These are phyloP conservation scores for Kodamaea leandrae DNA, from an alignment of 805 yeast species.

Conservation along the genomic window DNA sequence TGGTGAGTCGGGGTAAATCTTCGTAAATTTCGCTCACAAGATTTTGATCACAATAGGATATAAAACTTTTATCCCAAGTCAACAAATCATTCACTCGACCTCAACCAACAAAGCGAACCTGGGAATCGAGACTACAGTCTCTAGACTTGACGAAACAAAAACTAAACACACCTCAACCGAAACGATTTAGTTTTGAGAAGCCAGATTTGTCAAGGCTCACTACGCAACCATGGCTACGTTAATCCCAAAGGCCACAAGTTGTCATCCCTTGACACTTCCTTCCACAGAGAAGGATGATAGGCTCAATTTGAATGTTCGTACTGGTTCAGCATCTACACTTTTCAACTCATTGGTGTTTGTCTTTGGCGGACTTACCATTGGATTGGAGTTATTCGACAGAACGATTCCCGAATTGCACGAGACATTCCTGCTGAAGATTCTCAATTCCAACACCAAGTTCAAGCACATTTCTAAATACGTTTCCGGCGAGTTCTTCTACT, in stretches of 20 bases:
- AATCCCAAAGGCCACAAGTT: constrained; percentile 61
- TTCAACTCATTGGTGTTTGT: constrained; percentile 60
- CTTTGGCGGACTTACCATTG: constrained; percentile 67
- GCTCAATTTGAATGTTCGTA: constrained; percentile 54
- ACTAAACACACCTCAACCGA: no score
- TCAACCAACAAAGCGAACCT: background rate
- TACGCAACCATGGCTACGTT: constrained; percentile 50
- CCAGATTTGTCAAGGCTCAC: no score
- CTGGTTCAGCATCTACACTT: constrained; percentile 63
- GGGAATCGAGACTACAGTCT: no score
- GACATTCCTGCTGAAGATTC: constrained; percentile 34
- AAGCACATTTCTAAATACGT: constrained; percentile 39
- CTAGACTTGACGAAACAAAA: no score
- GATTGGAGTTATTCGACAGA: constrained; percentile 44
- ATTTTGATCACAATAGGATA: background rate
- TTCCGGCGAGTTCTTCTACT: constrained; percentile 61
- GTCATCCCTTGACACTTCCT: constrained; percentile 58
- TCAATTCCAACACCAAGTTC: constrained; percentile 22
- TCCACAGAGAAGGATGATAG: constrained; percentile 52
- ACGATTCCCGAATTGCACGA: constrained; percentile 38
- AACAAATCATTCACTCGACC: background rate
- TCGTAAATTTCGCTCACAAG: constrained; percentile 2
- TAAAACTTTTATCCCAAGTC: background rate
- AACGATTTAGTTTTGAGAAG: no score
- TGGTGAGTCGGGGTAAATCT: background rate